A percentile compares a stretch with the other conserved stretches of the same genome.
phyloP scores from a whole-genome alignment of 345 rosid genomes.

The Gossypium raimondii region DNA sequence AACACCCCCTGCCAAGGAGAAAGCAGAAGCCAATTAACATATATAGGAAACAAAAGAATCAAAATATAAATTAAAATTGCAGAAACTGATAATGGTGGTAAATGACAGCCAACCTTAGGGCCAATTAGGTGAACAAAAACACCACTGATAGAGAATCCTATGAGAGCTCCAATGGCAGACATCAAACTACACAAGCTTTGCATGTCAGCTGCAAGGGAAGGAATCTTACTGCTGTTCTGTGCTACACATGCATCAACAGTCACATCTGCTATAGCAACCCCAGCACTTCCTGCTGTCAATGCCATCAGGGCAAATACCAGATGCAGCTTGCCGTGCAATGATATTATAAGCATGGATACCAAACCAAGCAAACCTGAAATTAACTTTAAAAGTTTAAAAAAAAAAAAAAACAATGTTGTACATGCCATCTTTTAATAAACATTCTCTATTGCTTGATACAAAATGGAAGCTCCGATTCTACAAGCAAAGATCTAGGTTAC shows the following conservation, averaged over 20 bases:
- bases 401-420: not conserved
- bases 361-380: constrained; percentile 70
- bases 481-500: not conserved
- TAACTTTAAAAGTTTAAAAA: not conserved
- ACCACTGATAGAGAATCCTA: constrained; percentile 81
- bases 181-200: constrained; percentile 82
- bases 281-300: constrained; percentile 65
- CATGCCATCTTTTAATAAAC: not conserved
- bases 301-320: constrained; percentile 57
- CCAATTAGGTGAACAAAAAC: constrained; percentile 80
- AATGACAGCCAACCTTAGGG: constrained; percentile 52
- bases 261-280: constrained; percentile 87
- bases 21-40: constrained; percentile 16
- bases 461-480: not conserved
- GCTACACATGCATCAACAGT: constrained; percentile 97
- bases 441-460: not conserved
- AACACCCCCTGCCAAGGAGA: constrained; percentile 63
- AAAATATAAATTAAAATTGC: not conserved
- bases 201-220: constrained; percentile 87
- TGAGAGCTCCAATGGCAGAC: constrained; percentile 70
- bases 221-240: constrained; percentile 68
- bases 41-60: not conserved
- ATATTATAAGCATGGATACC: constrained; percentile 60
- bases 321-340: constrained; percentile 61
- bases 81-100: not conserved